Evolutionary conservation across 2,329 filamentous ascomycete genomes (phyloP).

Genomic region (Colletotrichum neosansevieriae): DNA sequence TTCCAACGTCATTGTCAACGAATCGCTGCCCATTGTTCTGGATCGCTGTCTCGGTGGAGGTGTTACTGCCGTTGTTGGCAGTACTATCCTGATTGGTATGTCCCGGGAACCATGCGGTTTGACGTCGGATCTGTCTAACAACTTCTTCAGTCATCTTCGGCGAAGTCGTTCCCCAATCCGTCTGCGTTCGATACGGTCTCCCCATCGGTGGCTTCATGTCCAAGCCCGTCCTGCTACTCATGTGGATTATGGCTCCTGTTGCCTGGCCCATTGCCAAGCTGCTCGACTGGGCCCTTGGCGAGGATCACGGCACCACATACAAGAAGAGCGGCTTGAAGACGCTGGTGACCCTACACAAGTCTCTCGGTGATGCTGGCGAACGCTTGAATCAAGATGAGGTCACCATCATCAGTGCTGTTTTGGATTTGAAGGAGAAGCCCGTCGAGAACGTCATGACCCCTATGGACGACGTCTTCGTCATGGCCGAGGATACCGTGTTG

Average conservation of each 20-base stretch:
- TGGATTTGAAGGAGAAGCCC: conserved; percentile 96
- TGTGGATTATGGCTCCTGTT: conserved; percentile 91
- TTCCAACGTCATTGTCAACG: conserved; percentile 98
- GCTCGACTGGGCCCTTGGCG: conserved; percentile 90
- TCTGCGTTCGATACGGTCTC: conserved; percentile 95
- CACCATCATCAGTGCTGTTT: conserved; percentile 96
- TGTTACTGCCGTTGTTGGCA: conserved; percentile 92
- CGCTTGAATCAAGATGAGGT: conserved; percentile 97
- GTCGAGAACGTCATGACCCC: conserved; percentile 98
- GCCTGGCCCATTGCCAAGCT: conserved; percentile 97
- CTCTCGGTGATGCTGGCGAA: conserved; percentile 86
- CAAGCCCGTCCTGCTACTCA: conserved; percentile 85
- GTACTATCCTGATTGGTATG: conserved; percentile 92
- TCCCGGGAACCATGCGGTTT: conserved; percentile 26
- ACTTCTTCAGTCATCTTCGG: conserved; percentile 87
- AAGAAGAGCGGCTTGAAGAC: conserved; percentile 99
- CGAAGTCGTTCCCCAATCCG: conserved; percentile 93
- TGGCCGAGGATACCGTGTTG: conserved; percentile 93
- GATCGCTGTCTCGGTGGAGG: conserved; percentile 94
- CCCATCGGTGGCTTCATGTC: conserved; percentile 96
- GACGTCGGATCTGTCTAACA: neutral
- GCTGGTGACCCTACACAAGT: conserved; percentile 93
- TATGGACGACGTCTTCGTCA: conserved; percentile 96
- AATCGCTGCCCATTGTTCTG: conserved; percentile 93
- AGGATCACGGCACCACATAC: conserved; percentile 92